Evolutionary conservation across 495 filamentous ascomycete genomes (phyloP).

Genomic region (Aspergillus egyptiacus): DNA sequence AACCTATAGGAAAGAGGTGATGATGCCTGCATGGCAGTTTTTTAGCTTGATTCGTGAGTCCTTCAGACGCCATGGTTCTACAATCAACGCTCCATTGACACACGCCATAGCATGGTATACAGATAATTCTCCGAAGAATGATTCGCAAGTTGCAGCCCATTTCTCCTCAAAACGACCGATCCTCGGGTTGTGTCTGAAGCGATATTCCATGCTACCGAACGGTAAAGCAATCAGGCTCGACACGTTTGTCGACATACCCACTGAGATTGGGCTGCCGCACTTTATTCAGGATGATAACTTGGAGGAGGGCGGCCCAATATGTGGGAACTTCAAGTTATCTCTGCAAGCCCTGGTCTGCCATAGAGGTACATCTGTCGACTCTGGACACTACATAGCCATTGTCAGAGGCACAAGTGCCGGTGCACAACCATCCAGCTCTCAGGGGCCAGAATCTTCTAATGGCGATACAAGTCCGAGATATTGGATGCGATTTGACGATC

Average conservation of each 20-base stretch:
- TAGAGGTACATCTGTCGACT: slow-evolving; percentile 79
- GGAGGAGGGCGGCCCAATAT: slow-evolving; percentile 56
- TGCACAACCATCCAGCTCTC: slow-evolving; percentile 43
- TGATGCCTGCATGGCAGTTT: slow-evolving; percentile 98
- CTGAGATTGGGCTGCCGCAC: slow-evolving; percentile 79
- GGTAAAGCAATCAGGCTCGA: slow-evolving; percentile 63
- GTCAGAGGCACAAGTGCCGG: slow-evolving; percentile 56
- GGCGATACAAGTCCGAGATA: slow-evolving; percentile 54
- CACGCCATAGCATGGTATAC: slow-evolving; percentile 50
- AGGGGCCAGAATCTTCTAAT: slow-evolving; percentile 42
- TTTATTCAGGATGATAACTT: slow-evolving; percentile 79
- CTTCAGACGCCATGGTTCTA: not conserved
- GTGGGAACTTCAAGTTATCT: slow-evolving; percentile 80
- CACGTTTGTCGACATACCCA: slow-evolving; percentile 85
- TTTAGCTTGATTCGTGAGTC: slow-evolving; percentile 77
- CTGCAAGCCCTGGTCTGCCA: slow-evolving; percentile 90
- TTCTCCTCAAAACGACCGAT: slow-evolving; percentile 72
- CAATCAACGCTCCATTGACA: slow-evolving; percentile 33
- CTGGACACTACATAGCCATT: slow-evolving; percentile 85
- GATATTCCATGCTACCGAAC: slow-evolving; percentile 69
- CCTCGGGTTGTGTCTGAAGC: slow-evolving; percentile 84
- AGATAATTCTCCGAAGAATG: slow-evolving; percentile 63
- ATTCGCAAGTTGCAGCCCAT: slow-evolving; percentile 66
- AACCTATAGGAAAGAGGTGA: slow-evolving; percentile 68
- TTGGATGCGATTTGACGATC: slow-evolving; percentile 91